Evolutionary conservation across 768 basidiomycete genomes (phyloP).

Genomic region (Suillus subaureus): DNA sequence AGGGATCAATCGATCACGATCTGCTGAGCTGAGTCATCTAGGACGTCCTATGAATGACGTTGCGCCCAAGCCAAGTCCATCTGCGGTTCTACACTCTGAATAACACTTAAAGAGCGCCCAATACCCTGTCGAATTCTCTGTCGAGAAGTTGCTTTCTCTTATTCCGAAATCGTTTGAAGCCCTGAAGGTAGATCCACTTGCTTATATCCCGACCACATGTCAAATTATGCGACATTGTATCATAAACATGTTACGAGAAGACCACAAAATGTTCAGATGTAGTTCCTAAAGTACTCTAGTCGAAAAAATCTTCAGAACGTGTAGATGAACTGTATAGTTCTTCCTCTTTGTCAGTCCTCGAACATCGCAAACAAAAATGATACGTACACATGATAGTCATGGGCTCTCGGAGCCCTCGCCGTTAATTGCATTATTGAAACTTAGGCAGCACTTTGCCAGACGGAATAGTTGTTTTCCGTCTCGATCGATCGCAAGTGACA

Average conservation of each 20-base stretch:
- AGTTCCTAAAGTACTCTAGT: background rate
- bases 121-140: no score
- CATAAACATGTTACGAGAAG: background rate
- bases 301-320: background rate
- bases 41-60: background rate
- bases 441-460: slow-evolving; percentile 23
- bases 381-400: background rate
- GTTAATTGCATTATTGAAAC: slow-evolving; percentile 21
- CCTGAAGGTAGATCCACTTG: no score
- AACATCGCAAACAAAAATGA: background rate
- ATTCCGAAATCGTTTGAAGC: no score
- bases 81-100: no score
- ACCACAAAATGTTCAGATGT: background rate
- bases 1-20: background rate
- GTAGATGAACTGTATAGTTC: background rate
- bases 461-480: slow-evolving; percentile 23
- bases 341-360: background rate
- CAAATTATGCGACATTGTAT: background rate
- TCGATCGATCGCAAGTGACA: slow-evolving; percentile 24
- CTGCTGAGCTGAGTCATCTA: background rate
- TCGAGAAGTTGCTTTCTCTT: no score
- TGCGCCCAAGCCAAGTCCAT: no score
- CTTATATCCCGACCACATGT: background rate
- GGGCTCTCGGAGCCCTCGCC: slow-evolving; percentile 5
- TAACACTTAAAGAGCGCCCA: no score